Percentiles rank a stretch among this genome's conserved stretches.
Evolutionary conservation across 495 filamentous ascomycete species (phyloP).

Genomic region (Pyronema omphalodes): DNA sequence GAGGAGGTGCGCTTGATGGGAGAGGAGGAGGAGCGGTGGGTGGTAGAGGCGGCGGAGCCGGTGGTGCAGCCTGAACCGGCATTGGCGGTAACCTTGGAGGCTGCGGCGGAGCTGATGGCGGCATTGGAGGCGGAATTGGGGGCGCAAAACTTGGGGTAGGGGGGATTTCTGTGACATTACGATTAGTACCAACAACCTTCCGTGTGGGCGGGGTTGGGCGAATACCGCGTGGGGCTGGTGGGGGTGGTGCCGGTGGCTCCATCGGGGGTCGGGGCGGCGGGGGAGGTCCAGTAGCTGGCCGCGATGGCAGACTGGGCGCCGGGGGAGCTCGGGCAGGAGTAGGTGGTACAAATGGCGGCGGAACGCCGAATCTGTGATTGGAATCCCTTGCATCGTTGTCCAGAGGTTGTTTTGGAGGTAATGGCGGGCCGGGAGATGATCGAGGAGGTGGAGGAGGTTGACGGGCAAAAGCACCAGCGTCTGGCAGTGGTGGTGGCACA

Average conservation of each 20-base stretch:
- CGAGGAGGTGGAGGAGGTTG: slow-evolving; percentile 34
- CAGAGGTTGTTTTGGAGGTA: slow-evolving; percentile 71
- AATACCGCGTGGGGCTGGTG: slow-evolving; percentile 19
- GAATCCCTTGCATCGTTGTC: slow-evolving; percentile 37
- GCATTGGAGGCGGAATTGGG: slow-evolving; percentile 34
- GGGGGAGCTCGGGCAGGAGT: slow-evolving; percentile 39
- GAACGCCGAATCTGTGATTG: slow-evolving; percentile 47
- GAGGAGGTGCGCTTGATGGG: slow-evolving; percentile 1
- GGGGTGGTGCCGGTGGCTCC: slow-evolving; percentile 15
- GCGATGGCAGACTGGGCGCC: slow-evolving; percentile 16
- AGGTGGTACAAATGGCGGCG: slow-evolving; percentile 63
- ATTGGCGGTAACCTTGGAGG: slow-evolving; percentile 11
- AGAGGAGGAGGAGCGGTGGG: slow-evolving; percentile 22
- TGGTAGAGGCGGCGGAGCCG: slow-evolving; percentile 15
- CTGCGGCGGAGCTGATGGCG: slow-evolving; percentile 22
- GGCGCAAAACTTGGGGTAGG: slow-evolving; percentile 6
- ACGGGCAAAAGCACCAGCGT: slow-evolving; percentile 66
- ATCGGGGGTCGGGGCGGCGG: slow-evolving; percentile 16
- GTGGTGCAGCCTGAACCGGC: slow-evolving; percentile 18
- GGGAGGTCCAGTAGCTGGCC: slow-evolving; percentile 14
- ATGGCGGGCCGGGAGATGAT: slow-evolving; percentile 39
- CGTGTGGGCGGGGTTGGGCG: not conserved
- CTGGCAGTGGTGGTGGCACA: slow-evolving; percentile 67
- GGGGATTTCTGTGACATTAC: slow-evolving; percentile 2
- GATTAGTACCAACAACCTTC: not conserved